Base-by-base conservation (phyloP, 2,329 filamentous ascomycete species). In the Aureobasidium sp. region DNA sequence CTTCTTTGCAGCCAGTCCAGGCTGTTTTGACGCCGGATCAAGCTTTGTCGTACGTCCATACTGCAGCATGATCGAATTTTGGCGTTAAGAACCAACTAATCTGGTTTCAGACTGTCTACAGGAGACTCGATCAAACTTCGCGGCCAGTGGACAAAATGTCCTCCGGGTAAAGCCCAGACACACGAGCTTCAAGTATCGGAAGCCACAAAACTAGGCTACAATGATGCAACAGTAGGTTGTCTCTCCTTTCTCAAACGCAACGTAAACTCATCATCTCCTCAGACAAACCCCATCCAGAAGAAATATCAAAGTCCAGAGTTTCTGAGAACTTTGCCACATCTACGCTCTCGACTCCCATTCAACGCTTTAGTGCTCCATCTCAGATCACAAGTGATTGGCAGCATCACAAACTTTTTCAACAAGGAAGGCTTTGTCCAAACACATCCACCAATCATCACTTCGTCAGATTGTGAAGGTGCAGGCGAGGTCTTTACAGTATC, bases 401-500 rank as follows among this genome's bases (percentile, higher is more conserved):
- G 83, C 41, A 68, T 95, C 38, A 87, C 82, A 50, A 79, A 78
- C 41, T 91, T 90, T 70, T 96, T 97, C 70, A 77, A 79, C 41
- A 71, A 74, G 22, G 78, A 81, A 55, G 77, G 81, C 53, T 91
- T 88, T 63, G 78, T 88, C 55, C 86, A 97, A 70, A 88, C 88
- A 6, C 91, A 97, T 61, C 88, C 93, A 3, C 93, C 93, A 4
- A 84, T 97, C 63, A 88, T 98, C 63, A 97, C 93, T 1, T 96
- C 91, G 0, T 95, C 91, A 0, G 93, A 98, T 64, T 98, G 93
- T 64, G 93, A 98, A 72, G 93, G 93, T 3, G 93, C 90, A 2
- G 93, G 93, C 0, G 90, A 97, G 66, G 91, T 94, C 16, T 98
- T 98, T 64, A 81, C 82, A 8, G 74, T 97, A 32, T 63, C 64